phyloP scores from a whole-genome alignment of 192 early-diverging fungal genomes.

The Coemansia sp. region DNA sequence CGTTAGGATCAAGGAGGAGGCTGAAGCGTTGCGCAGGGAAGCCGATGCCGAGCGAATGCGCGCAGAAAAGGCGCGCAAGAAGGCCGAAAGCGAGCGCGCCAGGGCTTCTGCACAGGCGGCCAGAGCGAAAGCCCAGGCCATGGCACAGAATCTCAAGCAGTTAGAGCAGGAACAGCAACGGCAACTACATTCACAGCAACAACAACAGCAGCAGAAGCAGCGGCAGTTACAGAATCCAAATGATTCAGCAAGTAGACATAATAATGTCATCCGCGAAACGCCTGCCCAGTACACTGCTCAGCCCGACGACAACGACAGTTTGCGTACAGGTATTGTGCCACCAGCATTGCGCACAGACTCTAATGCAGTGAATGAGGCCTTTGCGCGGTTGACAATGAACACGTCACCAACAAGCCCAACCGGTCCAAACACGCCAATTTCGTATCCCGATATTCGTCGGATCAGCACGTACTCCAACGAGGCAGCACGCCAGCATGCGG shows the following conservation, averaged over 20 bases:
- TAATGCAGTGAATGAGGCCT: conserved; percentile 23
- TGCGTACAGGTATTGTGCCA: not conserved
- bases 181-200: not conserved
- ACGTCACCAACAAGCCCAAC: conserved; percentile 10
- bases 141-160: conserved; percentile 10
- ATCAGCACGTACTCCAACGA: conserved; percentile 25
- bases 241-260: not conserved
- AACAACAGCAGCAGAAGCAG: not conserved
- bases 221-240: not conserved
- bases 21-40: not conserved
- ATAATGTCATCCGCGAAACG: not conserved
- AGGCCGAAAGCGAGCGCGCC: conserved; percentile 20
- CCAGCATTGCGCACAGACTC: conserved; percentile 15
- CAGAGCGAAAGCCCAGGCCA: conserved; percentile 22
- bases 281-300: conserved; percentile 3
- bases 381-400: conserved; percentile 28
- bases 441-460: conserved; percentile 28
- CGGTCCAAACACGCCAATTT: not conserved
- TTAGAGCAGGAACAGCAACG: not conserved
- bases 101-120: conserved; percentile 27
- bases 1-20: conserved; percentile 11
- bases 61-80: conserved; percentile 20
- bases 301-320: not conserved
- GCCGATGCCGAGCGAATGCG: conserved; percentile 31
- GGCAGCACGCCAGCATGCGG: conserved; percentile 34